These are phyloP conservation scores for Claviceps capensis DNA, from an alignment of 2,329 filamentous ascomycete genomes.

Conservation along the genomic window DNA sequence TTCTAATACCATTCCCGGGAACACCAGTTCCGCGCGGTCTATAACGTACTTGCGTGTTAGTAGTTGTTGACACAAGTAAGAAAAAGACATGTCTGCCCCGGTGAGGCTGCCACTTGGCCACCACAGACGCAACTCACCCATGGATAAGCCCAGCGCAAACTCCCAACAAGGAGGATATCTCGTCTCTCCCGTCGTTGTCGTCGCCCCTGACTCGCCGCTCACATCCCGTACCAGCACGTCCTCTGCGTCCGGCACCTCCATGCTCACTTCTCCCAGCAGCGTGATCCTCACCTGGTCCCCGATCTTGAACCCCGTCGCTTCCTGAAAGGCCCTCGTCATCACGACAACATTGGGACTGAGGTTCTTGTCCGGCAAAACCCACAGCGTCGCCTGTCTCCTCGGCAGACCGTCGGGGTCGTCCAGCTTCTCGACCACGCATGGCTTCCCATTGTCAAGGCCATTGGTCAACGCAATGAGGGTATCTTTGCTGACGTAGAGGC, in stretches of 20 bases:
- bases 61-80: background rate
- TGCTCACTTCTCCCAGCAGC: slow-evolving; percentile 29
- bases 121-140: slow-evolving; percentile 14
- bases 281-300: slow-evolving; percentile 50
- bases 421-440: slow-evolving; percentile 26
- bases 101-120: background rate
- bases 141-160: slow-evolving; percentile 17
- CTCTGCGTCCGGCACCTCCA: slow-evolving; percentile 36
- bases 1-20: slow-evolving; percentile 58
- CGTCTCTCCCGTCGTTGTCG: slow-evolving; percentile 16
- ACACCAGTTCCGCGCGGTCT: slow-evolving; percentile 54
- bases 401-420: slow-evolving; percentile 10
- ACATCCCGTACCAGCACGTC: slow-evolving; percentile 48
- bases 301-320: slow-evolving; percentile 57
- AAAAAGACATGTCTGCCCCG: background rate
- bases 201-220: slow-evolving; percentile 23
- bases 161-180: slow-evolving; percentile 24
- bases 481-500: slow-evolving; percentile 34
- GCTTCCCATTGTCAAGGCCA: slow-evolving; percentile 27
- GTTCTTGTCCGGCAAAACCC: slow-evolving; percentile 41
- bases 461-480: slow-evolving; percentile 30
- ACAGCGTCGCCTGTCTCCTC: slow-evolving; percentile 33
- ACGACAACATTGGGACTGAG: slow-evolving; percentile 55
- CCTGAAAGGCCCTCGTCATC: slow-evolving; percentile 60
- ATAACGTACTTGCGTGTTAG: background rate